Base-by-base conservation (phyloP, 768 basidiomycete species). In the Lactarius trivialis region DNA sequence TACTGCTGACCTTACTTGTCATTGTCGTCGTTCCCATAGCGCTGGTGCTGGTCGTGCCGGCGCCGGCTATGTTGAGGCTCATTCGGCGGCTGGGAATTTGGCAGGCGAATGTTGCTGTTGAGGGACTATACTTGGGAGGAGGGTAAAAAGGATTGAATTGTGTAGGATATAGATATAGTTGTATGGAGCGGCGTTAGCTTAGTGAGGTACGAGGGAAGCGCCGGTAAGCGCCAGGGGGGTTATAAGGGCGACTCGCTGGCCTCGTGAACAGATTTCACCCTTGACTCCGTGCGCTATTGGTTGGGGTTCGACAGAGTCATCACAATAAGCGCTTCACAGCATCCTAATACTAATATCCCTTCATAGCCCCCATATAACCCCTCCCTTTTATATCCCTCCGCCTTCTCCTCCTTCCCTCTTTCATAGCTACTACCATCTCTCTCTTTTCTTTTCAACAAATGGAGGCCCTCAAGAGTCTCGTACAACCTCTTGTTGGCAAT, bases 51-150 rank as follows among this genome's bases (percentile, higher is more conserved):
- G 71, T 92, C 7, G 60, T 88, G 19, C 87, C 90, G 11, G 85
- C 85, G 0, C 91, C 90, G 2, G 76, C 85, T 28, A 78, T 84
- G 62, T 74, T 93, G 34, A 77, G 90, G 48, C 78, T 85, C 6
- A 82, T 85, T 14, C 78, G 87, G 57, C 77, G 77, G 67, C 69
- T 93, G 26, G 90, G 90, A 8, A 78, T 83, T 7, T 93, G 91
- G 91, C 90, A 93, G 75, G 90, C 89, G 43, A 86, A 87, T 67
- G 76, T 92, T 41, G 90, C 90, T 1, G 78, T 93, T 7, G 91
- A 92, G 67, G 91, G 90, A 8, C 66, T 82, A 53, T 81, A 75
- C 68, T 70, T 77, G 64, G 73, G 75, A 50, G 74, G 77, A 9
- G 65, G 76, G 33, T 76, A 62, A 67, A n/a, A 63, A 26, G 19